A percentile compares a stretch with the other conserved stretches of the same genome.
These are phyloP conservation scores for Cryoendolithus antarcticus DNA, from an alignment of 2,329 filamentous ascomycete genomes.

Conservation along the genomic window DNA sequence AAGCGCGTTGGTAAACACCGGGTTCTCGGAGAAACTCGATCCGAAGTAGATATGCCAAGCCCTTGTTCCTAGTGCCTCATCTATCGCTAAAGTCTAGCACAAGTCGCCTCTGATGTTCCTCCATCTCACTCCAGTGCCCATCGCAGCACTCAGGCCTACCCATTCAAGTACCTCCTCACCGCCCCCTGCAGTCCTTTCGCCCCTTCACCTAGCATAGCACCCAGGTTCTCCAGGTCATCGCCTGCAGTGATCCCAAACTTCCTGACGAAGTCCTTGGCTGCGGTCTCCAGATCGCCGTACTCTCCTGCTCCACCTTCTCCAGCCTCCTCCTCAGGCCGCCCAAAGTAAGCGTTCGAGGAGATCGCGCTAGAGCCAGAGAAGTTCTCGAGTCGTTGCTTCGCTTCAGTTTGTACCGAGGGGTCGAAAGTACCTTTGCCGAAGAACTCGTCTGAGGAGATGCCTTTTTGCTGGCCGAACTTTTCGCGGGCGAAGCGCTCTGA, in stretches of 20 bases:
- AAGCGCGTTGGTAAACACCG: no score
- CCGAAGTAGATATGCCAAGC: no score
- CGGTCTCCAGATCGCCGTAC: constrained; percentile 83
- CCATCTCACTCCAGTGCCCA: no score
- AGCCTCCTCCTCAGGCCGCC: constrained; percentile 61
- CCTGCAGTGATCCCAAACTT: constrained; percentile 92
- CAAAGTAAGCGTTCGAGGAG: constrained; percentile 95
- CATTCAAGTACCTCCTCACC: constrained; percentile 24
- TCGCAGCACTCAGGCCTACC: no score
- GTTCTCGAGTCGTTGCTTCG: constrained; percentile 73
- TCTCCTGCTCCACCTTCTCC: constrained; percentile 48
- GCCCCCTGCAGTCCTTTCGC: constrained; percentile 68
- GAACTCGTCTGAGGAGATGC: constrained; percentile 96
- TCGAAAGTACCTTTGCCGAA: constrained; percentile 87
- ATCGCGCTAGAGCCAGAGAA: constrained; percentile 90
- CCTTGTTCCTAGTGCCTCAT: no score
- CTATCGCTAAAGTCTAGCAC: no score
- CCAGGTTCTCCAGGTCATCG: constrained; percentile 88
- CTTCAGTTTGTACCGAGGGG: constrained; percentile 66
- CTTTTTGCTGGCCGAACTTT: constrained; percentile 88
- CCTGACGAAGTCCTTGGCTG: constrained; percentile 89
- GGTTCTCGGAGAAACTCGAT: no score
- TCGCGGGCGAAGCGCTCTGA: constrained; percentile 69
- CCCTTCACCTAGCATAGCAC: constrained; percentile 71
- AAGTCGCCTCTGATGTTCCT: no score